Evolutionary conservation across 306 rosid genomes (phyloP), one percentile per base, ranked within the genome.

Genomic region (Begonia peltatifolia): DNA sequence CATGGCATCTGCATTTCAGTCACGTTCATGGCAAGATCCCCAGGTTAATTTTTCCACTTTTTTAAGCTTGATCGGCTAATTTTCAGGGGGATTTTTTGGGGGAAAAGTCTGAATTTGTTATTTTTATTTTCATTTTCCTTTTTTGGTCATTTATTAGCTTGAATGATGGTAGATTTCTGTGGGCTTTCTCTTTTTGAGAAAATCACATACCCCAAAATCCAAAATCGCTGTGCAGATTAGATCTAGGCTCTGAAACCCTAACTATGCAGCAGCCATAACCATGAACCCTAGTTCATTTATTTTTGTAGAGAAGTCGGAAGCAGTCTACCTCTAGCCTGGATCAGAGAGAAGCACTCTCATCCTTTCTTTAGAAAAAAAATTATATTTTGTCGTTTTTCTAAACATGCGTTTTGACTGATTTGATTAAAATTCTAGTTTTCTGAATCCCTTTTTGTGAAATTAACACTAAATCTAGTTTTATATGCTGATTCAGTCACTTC

Each of bases 1-100:
- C 73, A 92, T 92, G 99, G 95, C 96, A 47, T 94, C 96, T 9
- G 94, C 99, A 43, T 81, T 83, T 79, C 96, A 86, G 73, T 75
- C 95, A 36, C 76, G 81, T 50, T 79, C 99, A 42, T 86, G 87
- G 88, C 95, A 83, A 83, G 87, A 83, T 77, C 48, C 64, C 56
- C 97, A 89, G 93, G 89, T 73, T 30, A 30, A 30, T 18, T 59
- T 23, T 60, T 61, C 11, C 50, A 16, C 11, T 20, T 14, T 38
- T 46, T 30, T 0, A 46, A 13, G n/a, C 43, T 55, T 61, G 69
- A 63, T 30, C 38, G 38, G 38, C 62, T 76, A 55, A 55, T 61
- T 64, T 65, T 74, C 54, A 53, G 41, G 76, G 73, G 71, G 47
- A 65, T 49, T 17, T 43, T 58, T 13, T 12, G 36, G 62, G 70